These are phyloP conservation scores for Durusdinium trenchii DNA, from an alignment of 73 alveolate species.

Conservation along the genomic window DNA sequence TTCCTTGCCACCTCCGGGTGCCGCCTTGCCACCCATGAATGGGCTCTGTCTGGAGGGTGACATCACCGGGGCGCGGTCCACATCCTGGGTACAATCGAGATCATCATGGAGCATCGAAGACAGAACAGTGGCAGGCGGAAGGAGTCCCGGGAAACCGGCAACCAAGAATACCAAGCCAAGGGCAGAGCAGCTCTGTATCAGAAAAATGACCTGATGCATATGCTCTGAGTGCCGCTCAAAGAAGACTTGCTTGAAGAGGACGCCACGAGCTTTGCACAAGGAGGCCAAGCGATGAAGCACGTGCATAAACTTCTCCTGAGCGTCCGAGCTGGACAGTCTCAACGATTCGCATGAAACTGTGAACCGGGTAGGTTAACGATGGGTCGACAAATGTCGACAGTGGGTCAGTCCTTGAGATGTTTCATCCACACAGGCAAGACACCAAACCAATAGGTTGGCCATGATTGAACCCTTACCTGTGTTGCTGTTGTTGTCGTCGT, in stretches of 20 bases:
- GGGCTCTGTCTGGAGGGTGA: slow-evolving; percentile 81
- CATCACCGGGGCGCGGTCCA: slow-evolving; percentile 88
- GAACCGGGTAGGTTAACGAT: not conserved
- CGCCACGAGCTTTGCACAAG: slow-evolving; percentile 87
- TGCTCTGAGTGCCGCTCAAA: slow-evolving; percentile 1
- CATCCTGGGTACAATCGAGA: not conserved
- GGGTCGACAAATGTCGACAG: not conserved
- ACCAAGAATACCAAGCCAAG: too few species aligned
- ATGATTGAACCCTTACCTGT: not conserved
- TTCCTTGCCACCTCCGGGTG: not conserved
- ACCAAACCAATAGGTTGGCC: not conserved
- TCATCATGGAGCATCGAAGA: not conserved
- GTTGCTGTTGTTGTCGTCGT: too few species aligned
- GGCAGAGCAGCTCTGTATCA: not conserved
- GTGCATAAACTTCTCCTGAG: slow-evolving; percentile 70
- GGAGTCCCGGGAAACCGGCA: too few species aligned
- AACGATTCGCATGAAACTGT: not conserved
- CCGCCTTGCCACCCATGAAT: slow-evolving; percentile 84
- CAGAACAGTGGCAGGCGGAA: too few species aligned
- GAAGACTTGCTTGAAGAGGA: slow-evolving; percentile 85
- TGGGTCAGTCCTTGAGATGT: not conserved
- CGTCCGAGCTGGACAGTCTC: not conserved
- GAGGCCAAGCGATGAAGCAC: slow-evolving; percentile 89
- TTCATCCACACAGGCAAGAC: not conserved
- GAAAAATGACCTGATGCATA: not conserved